phyloP scores from a whole-genome alignment of 1,284 basidiomycete genomes.

The Trametes sp. region DNA sequence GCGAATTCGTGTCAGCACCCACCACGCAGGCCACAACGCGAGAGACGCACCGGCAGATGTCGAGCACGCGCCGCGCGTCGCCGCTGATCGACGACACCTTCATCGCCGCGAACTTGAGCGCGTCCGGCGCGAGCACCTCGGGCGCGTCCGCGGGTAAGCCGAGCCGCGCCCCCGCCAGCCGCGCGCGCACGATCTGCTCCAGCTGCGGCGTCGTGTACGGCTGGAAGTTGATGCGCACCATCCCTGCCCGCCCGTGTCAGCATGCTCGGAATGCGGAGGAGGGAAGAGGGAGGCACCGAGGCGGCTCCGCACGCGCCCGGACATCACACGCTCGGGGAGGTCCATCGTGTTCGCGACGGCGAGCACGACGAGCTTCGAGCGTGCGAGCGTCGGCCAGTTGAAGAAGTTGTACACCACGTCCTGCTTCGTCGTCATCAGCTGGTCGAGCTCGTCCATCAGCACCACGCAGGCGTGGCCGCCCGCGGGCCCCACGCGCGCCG shows the following conservation, averaged over 20 bases:
- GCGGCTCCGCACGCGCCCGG: conserved; percentile 90
- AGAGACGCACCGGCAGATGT: conserved; percentile 81
- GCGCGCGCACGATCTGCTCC: conserved; percentile 85
- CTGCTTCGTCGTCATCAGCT: conserved; percentile 94
- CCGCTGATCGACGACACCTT: conserved; percentile 94
- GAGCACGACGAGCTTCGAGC: conserved; percentile 91
- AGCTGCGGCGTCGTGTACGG: conserved; percentile 89
- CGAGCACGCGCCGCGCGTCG: conserved; percentile 92
- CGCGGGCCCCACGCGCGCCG: conserved; percentile 60
- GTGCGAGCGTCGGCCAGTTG: conserved; percentile 95
- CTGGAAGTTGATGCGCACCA: conserved; percentile 94
- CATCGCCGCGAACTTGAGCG: conserved; percentile 89
- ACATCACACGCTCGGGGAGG: conserved; percentile 93
- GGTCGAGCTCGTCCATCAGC: conserved; percentile 98
- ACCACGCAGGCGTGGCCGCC: conserved; percentile 85
- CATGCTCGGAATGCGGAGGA: neutral
- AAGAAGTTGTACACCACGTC: conserved; percentile 99
- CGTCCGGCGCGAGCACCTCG: conserved; percentile 78
- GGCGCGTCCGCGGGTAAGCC: conserved; percentile 49
- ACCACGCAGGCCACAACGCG: neutral
- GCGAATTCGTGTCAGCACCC: neutral
- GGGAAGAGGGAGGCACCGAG: conserved; percentile 67
- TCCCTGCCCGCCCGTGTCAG: conserved; percentile 59
- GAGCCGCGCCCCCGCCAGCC: conserved; percentile 69
- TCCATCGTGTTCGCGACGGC: conserved; percentile 99